These are phyloP conservation scores for Pestalotiopsis fici DNA, from an alignment of 2,329 filamentous ascomycete genomes.

Conservation along the genomic window DNA sequence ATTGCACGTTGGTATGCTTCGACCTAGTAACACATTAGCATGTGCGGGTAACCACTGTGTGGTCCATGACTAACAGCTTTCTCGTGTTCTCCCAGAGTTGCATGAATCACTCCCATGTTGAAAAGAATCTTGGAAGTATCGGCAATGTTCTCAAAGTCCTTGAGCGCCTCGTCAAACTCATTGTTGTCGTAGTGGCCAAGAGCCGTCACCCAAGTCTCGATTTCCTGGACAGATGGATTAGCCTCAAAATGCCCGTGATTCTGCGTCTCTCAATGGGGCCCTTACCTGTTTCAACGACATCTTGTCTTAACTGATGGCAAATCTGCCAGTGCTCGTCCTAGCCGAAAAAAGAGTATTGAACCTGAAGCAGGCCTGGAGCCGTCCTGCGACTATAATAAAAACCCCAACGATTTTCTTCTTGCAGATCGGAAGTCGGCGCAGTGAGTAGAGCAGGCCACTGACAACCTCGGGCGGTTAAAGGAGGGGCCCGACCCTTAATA, in stretches of 20 bases:
- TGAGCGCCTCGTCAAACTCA: conserved; percentile 88
- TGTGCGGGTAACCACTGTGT: not conserved
- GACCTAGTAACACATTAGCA: conserved; percentile 57
- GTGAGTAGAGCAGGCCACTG: not conserved
- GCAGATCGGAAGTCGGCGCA: not conserved
- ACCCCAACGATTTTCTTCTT: not conserved
- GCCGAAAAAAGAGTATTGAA: not conserved
- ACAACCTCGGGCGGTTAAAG: conserved; percentile 1
- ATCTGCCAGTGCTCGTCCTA: not conserved
- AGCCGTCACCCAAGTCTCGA: conserved; percentile 96
- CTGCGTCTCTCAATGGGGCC: conserved; percentile 6
- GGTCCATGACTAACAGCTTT: conserved; percentile 71
- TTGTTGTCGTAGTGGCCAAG: conserved; percentile 93
- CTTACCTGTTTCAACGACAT: conserved; percentile 35
- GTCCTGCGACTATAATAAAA: conserved; percentile 11
- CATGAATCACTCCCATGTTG: conserved; percentile 97
- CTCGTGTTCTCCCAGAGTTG: conserved; percentile 92
- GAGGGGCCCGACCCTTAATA: conserved; percentile 6
- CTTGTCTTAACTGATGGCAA: not conserved
- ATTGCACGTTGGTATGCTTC: conserved; percentile 94
- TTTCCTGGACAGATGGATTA: conserved; percentile 66
- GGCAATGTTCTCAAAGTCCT: conserved; percentile 80
- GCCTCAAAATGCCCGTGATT: not conserved
- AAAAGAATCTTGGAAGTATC: conserved; percentile 99
- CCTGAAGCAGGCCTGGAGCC: not conserved